These are phyloP conservation scores for Eleusine coracana DNA, from an alignment of 176 grass and related monocot species.

Conservation along the genomic window DNA sequence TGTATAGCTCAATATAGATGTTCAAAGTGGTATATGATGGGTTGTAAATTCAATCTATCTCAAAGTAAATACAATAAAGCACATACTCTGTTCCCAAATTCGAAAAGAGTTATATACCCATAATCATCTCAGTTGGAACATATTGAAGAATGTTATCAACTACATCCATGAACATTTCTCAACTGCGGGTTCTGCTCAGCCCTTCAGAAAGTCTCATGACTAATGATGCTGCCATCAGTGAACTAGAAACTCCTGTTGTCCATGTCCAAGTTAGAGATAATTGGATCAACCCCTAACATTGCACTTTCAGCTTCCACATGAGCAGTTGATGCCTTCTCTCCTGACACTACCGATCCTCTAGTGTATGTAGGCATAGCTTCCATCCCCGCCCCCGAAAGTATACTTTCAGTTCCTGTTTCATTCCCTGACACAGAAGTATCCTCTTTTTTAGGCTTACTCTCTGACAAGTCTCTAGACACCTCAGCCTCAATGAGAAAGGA, in stretches of 20 bases:
- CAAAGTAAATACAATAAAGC: slow-evolving; percentile 25
- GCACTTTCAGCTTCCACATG: slow-evolving; percentile 4
- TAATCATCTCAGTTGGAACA: slow-evolving; percentile 20
- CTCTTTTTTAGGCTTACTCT: not conserved
- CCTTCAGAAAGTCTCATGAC: not conserved
- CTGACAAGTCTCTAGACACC: slow-evolving; percentile 16
- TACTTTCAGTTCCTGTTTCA: slow-evolving; percentile 10
- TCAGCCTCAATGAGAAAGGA: not conserved
- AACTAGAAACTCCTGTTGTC: slow-evolving; percentile 1
- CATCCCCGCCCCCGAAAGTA: not conserved
- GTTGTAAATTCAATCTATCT: slow-evolving; percentile 8
- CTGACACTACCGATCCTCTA: slow-evolving; percentile 3
- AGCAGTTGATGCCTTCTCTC: slow-evolving; percentile 7
- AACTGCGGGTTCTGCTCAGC: not conserved
- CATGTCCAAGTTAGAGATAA: slow-evolving; percentile 16
- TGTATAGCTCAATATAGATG: slow-evolving; percentile 2
- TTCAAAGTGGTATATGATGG: slow-evolving; percentile 15
- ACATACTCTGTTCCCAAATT: not conserved
- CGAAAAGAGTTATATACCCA: slow-evolving; percentile 2
- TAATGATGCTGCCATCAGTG: not conserved
- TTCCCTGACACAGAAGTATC: not conserved
- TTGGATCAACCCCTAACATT: not conserved
- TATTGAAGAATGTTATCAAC: slow-evolving; percentile 21
- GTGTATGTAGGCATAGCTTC: not conserved
- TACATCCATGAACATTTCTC: not conserved